Conservation (phyloP, 306 rosid genomes). For the Dryas alaskensis region DNA sequence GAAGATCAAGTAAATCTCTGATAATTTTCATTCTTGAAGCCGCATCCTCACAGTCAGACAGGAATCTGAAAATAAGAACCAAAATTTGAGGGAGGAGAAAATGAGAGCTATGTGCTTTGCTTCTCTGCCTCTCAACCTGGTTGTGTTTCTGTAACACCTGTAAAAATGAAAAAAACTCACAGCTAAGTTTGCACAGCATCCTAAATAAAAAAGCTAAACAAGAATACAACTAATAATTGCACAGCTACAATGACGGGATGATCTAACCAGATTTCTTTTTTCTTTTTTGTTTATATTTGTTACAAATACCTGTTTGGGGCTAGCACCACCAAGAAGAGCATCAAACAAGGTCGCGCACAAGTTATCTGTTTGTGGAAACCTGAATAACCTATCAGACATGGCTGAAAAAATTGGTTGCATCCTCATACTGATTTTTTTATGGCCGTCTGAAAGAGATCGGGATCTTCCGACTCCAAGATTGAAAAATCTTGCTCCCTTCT, state of each 20-base stretch:
- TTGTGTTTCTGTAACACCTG: slow-evolving; percentile 88
- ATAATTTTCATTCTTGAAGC: slow-evolving; percentile 65
- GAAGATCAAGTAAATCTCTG: slow-evolving; percentile 86
- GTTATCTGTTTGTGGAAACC: slow-evolving; percentile 87
- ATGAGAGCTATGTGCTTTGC: slow-evolving; percentile 65
- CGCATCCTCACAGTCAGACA: slow-evolving; percentile 70
- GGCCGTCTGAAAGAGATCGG: slow-evolving; percentile 57
- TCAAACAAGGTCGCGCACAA: slow-evolving; percentile 91
- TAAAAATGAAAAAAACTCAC: slow-evolving; percentile 25
- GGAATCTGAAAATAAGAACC: slow-evolving; percentile 77
- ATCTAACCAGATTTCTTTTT: neutral
- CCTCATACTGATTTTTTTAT: slow-evolving; percentile 50
- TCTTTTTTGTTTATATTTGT: neutral
- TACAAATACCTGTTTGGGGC: slow-evolving; percentile 88
- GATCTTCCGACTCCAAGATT: slow-evolving; percentile 69
- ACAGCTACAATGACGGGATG: neutral
- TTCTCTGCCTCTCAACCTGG: slow-evolving; percentile 65
- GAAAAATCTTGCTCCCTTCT: slow-evolving; percentile 90
- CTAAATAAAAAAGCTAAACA: neutral
- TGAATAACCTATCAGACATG: slow-evolving; percentile 80
- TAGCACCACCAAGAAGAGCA: slow-evolving; percentile 99
- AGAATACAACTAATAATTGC: neutral
- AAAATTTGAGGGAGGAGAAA: slow-evolving; percentile 89
- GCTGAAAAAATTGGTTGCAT: slow-evolving; percentile 76
- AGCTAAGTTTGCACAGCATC: neutral